A percentile compares a stretch with the other conserved stretches of the same genome.
Evolutionary conservation across 805 yeast genomes (phyloP).

Genomic region (Kuraishia borneana): DNA sequence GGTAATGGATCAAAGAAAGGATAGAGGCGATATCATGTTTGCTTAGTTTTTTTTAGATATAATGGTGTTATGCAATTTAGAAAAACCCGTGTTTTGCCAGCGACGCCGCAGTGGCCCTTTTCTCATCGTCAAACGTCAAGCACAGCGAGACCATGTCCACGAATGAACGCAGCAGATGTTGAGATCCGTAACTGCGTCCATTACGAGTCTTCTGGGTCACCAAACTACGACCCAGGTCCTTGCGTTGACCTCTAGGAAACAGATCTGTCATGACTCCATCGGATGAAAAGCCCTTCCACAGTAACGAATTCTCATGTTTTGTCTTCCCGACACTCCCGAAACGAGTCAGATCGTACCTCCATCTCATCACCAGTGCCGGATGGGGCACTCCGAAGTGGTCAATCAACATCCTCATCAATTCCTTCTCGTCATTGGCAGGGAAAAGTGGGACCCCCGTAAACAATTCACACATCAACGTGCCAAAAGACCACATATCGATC

Average conservation of each 20-base stretch:
- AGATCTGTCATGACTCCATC: constrained; percentile 14
- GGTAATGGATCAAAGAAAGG: not conserved
- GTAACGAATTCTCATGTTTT: too few species aligned
- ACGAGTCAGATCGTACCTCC: too few species aligned
- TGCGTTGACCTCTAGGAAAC: constrained; percentile 6
- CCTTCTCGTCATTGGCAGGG: constrained; percentile 38
- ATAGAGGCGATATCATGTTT: not conserved
- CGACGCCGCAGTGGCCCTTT: constrained; percentile 16
- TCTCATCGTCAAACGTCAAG: constrained; percentile 23
- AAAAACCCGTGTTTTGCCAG: constrained; percentile 18
- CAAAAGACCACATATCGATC: constrained; percentile 85
- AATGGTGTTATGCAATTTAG: not conserved
- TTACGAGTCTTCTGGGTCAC: not conserved
- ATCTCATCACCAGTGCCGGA: constrained; percentile 22
- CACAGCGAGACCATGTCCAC: constrained; percentile 16
- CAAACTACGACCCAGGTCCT: constrained; percentile 5
- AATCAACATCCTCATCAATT: constrained; percentile 29
- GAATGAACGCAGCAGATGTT: constrained; percentile 8
- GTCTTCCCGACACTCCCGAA: too few species aligned
- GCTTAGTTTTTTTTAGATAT: too few species aligned
- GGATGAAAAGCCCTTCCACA: constrained; percentile 23
- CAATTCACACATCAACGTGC: constrained; percentile 84
- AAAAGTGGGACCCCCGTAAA: constrained; percentile 43
- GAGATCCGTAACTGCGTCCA: not conserved
- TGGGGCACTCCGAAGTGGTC: constrained; percentile 38